Evolutionary conservation across 2,329 filamentous ascomycete species (phyloP).

Genomic region (Stemphylium beticola): DNA sequence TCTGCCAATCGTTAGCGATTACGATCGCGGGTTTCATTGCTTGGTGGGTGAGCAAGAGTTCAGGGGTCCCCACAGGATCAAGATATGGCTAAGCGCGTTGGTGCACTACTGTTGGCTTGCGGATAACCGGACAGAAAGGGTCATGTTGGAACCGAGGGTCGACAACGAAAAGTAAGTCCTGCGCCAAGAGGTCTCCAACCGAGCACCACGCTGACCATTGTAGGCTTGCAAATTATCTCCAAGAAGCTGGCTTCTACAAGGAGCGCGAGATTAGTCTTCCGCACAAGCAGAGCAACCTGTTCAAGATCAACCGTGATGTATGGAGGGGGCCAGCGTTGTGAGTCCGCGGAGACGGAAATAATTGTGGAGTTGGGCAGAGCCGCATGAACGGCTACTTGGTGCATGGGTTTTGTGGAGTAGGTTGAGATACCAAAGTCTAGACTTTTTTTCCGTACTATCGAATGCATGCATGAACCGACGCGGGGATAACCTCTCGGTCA

Average conservation of each 20-base stretch:
- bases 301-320: constrained; percentile 77
- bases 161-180: constrained; percentile 82
- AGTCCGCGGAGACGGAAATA: constrained; percentile 13
- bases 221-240: constrained; percentile 74
- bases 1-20: constrained; percentile 73
- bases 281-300: constrained; percentile 89
- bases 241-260: constrained; percentile 79
- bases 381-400: constrained; percentile 11
- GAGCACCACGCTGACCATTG: constrained; percentile 13
- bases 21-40: constrained; percentile 86
- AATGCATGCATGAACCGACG: constrained; percentile 5
- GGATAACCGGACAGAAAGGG: constrained; percentile 79
- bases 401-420: constrained; percentile 26
- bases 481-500: constrained; percentile 1
- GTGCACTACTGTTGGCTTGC: constrained; percentile 84
- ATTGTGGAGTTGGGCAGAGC: constrained; percentile 23
- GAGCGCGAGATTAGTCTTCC: constrained; percentile 86
- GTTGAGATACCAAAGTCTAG: constrained; percentile 21
- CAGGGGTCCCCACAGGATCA: constrained; percentile 76
- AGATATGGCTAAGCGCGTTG: constrained; percentile 80
- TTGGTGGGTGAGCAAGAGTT: constrained; percentile 93
- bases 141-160: constrained; percentile 87
- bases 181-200: neutral
- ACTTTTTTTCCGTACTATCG: constrained; percentile 5
- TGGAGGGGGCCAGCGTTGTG: constrained; percentile 60